Conservation (phyloP, 371 early-diverging fungal genomes). For the Quaeritorhiza haematococci region DNA sequence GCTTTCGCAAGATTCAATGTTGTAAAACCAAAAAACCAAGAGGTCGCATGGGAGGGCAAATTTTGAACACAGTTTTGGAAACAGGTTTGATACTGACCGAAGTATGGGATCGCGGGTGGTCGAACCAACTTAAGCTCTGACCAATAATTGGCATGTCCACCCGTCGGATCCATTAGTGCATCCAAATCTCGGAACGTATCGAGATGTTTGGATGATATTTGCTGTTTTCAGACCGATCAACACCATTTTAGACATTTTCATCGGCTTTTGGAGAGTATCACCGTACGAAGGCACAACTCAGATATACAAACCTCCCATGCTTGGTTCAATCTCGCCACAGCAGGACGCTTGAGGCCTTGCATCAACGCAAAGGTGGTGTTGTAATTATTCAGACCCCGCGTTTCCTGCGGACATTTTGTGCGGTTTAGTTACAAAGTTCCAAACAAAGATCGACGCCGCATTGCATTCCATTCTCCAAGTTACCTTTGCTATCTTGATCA, state of each 20-base stretch:
- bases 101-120: constrained; percentile 38
- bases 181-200: constrained; percentile 29
- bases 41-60: neutral
- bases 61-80: neutral
- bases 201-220: constrained; percentile 28
- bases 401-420: constrained; percentile 11
- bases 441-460: neutral
- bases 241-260: neutral
- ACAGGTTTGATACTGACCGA: constrained; percentile 22
- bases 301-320: constrained; percentile 38
- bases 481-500: constrained; percentile 41
- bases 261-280: neutral
- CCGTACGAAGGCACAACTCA: neutral
- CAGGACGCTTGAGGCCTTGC: constrained; percentile 33
- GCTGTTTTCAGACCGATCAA: constrained; percentile 7
- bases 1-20: neutral
- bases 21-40: neutral
- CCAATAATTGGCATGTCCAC: constrained; percentile 36
- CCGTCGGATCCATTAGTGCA: constrained; percentile 28
- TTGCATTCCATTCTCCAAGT: neutral
- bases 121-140: constrained; percentile 24
- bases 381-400: constrained; percentile 37
- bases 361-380: constrained; percentile 35
- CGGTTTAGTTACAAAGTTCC: neutral
- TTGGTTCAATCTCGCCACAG: constrained; percentile 19